Evolutionary conservation across 768 basidiomycete genomes (phyloP).

Genomic region (Mycena vulgaris): DNA sequence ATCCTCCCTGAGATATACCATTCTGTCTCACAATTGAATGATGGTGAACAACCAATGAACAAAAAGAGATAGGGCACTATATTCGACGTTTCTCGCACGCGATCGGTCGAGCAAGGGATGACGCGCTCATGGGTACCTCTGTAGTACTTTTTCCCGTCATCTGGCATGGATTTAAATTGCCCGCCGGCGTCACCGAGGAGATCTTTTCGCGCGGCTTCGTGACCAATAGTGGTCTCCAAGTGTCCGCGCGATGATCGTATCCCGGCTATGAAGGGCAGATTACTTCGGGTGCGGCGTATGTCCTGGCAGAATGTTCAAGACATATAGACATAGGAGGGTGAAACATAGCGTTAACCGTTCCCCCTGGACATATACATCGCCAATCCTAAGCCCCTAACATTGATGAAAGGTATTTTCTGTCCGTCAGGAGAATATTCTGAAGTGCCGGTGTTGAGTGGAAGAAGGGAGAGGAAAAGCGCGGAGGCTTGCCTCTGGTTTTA

Average conservation of each 20-base stretch:
- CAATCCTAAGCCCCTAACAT: slow-evolving; percentile 23
- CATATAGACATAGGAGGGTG: neutral
- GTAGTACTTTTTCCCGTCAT: too few relatives aligned
- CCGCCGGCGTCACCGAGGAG: too few relatives aligned
- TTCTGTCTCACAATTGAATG: too few relatives aligned
- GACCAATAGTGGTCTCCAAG: slow-evolving; percentile 16
- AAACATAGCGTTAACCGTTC: neutral
- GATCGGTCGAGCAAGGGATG: too few relatives aligned
- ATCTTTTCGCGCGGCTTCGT: too few relatives aligned
- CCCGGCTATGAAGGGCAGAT: neutral
- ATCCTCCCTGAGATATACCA: too few relatives aligned
- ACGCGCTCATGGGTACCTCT: too few relatives aligned
- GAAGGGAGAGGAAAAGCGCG: neutral
- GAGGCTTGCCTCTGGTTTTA: slow-evolving; percentile 5
- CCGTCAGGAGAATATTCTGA: slow-evolving; percentile 28
- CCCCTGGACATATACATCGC: neutral
- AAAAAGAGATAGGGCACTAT: too few relatives aligned
- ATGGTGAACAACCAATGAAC: too few relatives aligned
- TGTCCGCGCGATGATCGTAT: slow-evolving; percentile 10
- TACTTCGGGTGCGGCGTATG: slow-evolving; percentile 19
- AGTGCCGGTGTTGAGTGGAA: neutral
- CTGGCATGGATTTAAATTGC: too few relatives aligned
- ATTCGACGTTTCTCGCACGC: too few relatives aligned
- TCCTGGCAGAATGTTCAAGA: neutral
- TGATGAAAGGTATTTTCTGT: slow-evolving; percentile 17